Evolutionary conservation across 148 eudicot species (phyloP), one percentile per base, ranked within the genome.

Genomic region (Spergularia bocconei): DNA sequence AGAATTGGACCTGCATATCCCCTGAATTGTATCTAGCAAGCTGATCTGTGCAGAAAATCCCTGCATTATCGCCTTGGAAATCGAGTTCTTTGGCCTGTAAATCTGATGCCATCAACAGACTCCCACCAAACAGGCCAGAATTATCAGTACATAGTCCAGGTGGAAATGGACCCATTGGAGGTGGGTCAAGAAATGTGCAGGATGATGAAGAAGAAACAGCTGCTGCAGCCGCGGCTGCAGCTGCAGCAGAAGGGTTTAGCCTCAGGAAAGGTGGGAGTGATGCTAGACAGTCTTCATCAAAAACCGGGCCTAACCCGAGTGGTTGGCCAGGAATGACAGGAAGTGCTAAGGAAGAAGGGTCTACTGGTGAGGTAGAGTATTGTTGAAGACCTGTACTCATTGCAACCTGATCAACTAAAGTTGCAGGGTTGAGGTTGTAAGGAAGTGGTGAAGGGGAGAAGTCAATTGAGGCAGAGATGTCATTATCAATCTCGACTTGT

Each of bases 61-160:
- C 88, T 71, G 77, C 81, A 81, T 77, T 86, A 52, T 93, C 98
- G 38, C 87, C 98, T 53, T 87, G 91, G 78, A 69, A 88, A 21
- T 91, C 94, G 33, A 86, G 17, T 13, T 89, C 91, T 80, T 87
- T 90, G 56, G 55, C 67, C 6, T 86, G 88, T 60, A 89, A 65
- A 1, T 87, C 91, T 21, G 76, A 73, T 3, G 82, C 66, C 71
- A 79, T 56, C 59, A 84, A 66, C 80, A 87, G 64, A 69, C 44
- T 75, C 17, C 83, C 86, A 15, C 23, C 38, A 38, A 86, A 84
- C 63, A 91, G 51, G 39, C 88, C 86, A 0, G 88, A 71, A 76
- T 50, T 77, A 19, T 91, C 92, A 7, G 72, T 29, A 11, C 85
- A 72, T 19, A 78, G 59, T 4, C 80, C 79, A 5, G 88, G 80